Base-by-base conservation (phyloP, 305 asterid genomes). In the Fraxinus nigra region DNA sequence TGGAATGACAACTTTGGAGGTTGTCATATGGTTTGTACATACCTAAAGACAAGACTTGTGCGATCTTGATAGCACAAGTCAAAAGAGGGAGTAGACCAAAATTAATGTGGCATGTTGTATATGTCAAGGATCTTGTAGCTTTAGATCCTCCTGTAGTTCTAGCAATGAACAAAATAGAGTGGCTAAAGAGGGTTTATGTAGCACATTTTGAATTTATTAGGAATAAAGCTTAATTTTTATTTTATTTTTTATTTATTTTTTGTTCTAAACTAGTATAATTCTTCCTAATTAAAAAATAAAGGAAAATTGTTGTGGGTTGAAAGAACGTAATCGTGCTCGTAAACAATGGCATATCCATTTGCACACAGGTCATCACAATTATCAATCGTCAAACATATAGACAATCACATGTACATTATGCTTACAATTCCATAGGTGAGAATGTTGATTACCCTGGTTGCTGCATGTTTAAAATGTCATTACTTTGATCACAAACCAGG, bases 311-410 rank as follows among this genome's bases (percentile, higher is more conserved):
- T 8, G 65, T 65, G 30, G 18, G 34, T 48, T 3, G 56, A 34
- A 35, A 72, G 34, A 34, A 20, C 32, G 33, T n/a, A 7, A 32
- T 7, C 5, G 43, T 51, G 30, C 26, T 20, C 26, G 0, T 18
- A 59, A 59, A 59, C 69, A 59, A 80, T 77, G 38, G 40, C 8
- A 37, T 78, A 6, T 7, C 69, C 83, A 63, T 74, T 14, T 70
- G 79, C 35, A 54, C 65, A 54, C 32, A 72, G 59, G 65, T 43
- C 28, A 35, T 35, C 70, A 4, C 26, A 22, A 20, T 38, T 20
- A 54, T 80, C 54, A 18, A 16, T 76, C 72, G 4, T 65, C 72
- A 20, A 69, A 3, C 72, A 34, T 4, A 34, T 4, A 43, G 63
- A 80, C 61, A 9, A 75, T 8, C 75, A 40, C 78, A 37, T 28